Percentiles rank a stretch among this genome's conserved stretches.
Evolutionary conservation across 1,139 yeast species (phyloP).

Genomic region (Magnusiomyces suaveolens): DNA sequence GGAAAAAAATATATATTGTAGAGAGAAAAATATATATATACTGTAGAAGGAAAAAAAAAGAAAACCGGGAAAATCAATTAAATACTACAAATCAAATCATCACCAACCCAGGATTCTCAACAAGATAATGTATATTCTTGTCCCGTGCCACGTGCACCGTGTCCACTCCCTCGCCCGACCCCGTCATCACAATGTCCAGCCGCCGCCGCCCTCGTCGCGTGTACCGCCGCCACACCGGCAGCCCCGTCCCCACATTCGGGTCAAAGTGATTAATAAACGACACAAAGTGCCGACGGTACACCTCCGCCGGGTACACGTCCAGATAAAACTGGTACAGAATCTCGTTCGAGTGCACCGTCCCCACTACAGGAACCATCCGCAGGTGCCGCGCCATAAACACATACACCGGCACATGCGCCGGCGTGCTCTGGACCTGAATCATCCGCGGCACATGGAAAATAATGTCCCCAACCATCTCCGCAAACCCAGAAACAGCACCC

Average conservation of each 20-base stretch:
- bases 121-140: neutral
- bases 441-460: constrained; percentile 19
- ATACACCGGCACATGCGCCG: constrained; percentile 7
- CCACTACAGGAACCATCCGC: constrained; percentile 15
- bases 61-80: neutral
- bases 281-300: constrained; percentile 18
- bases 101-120: neutral
- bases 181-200: neutral
- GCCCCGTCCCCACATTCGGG: constrained; percentile 13
- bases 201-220: neutral
- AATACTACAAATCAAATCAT: neutral
- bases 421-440: constrained; percentile 10
- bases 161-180: neutral
- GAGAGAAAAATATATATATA: too few relatives aligned
- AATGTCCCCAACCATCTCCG: constrained; percentile 18
- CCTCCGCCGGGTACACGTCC: constrained; percentile 7
- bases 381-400: constrained; percentile 14
- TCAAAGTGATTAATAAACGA: constrained; percentile 18
- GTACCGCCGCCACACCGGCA: constrained; percentile 26
- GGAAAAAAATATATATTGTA: neutral
- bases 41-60: too few relatives aligned
- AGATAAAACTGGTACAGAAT: constrained; percentile 10
- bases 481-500: constrained; percentile 18
- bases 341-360: constrained; percentile 18
- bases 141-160: neutral